Evolutionary conservation across 805 yeast genomes (phyloP).

Genomic region (Ogataea pini): DNA sequence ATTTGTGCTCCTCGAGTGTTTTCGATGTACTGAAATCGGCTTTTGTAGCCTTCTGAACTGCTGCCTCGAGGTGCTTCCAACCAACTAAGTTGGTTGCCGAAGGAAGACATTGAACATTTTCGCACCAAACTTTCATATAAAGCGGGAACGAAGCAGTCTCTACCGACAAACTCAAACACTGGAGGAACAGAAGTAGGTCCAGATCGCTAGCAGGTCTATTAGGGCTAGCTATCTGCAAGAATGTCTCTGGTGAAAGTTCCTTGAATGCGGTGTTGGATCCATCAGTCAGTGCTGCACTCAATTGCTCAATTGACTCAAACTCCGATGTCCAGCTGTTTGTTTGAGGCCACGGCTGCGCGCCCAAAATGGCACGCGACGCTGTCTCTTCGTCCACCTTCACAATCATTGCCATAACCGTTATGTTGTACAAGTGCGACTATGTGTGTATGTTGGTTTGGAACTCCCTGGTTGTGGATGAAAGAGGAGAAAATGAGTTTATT

Average conservation of each 20-base stretch:
- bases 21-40: slow-evolving; percentile 4
- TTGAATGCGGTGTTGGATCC: no score
- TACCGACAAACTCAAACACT: slow-evolving; percentile 8
- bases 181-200: slow-evolving; percentile 13
- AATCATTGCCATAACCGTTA: not conserved
- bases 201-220: slow-evolving; percentile 9
- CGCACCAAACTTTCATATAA: slow-evolving; percentile 17
- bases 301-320: not conserved
- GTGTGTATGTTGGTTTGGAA: not conserved
- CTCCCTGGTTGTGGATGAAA: no score
- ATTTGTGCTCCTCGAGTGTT: slow-evolving; percentile 9
- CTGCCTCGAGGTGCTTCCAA: slow-evolving; percentile 23
- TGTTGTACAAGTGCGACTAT: not conserved
- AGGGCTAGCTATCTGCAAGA: slow-evolving; percentile 4
- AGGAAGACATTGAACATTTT: slow-evolving; percentile 21
- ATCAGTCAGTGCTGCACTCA: not conserved
- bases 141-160: slow-evolving; percentile 8
- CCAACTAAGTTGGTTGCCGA: slow-evolving; percentile 25
- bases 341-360: slow-evolving; percentile 2
- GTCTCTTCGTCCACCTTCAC: not conserved
- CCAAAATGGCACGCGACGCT: slow-evolving; percentile 1
- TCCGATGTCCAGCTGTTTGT: not conserved
- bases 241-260: not conserved
- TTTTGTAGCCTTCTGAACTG: slow-evolving; percentile 10
- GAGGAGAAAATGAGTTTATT: no score